These are phyloP conservation scores for Rhizopus sp. DNA, from an alignment of 371 early-diverging fungal genomes.

Conservation along the genomic window DNA sequence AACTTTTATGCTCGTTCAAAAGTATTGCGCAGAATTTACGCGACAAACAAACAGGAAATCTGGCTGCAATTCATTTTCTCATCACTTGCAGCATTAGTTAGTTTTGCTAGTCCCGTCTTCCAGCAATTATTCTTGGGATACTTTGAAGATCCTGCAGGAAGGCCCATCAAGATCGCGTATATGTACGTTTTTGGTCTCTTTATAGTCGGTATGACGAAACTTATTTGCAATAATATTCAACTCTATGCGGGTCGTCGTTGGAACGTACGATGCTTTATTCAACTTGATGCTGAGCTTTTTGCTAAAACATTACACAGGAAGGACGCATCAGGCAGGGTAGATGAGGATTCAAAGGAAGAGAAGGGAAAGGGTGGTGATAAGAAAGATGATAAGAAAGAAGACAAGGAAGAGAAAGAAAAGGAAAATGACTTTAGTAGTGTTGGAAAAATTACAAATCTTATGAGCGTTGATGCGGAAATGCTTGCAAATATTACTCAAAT, in stretches of 20 bases:
- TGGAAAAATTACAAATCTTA: slow-evolving; percentile 83
- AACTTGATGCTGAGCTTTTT: slow-evolving; percentile 55
- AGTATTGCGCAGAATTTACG: slow-evolving; percentile 28
- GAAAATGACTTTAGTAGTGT: slow-evolving; percentile 26
- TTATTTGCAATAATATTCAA: slow-evolving; percentile 43
- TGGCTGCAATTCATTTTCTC: slow-evolving; percentile 41
- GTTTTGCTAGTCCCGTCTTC: slow-evolving; percentile 45
- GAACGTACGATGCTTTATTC: slow-evolving; percentile 45
- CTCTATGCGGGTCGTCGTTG: slow-evolving; percentile 52
- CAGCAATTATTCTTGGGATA: slow-evolving; percentile 46
- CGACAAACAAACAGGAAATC: slow-evolving; percentile 26
- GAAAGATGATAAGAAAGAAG: slow-evolving; percentile 12
- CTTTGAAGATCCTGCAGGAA: slow-evolving; percentile 28
- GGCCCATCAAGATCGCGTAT: slow-evolving; percentile 41
- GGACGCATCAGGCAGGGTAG: slow-evolving; percentile 50
- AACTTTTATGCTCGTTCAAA: slow-evolving; percentile 2
- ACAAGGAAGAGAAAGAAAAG: slow-evolving; percentile 17
- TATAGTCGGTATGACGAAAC: slow-evolving; percentile 35
- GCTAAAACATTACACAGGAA: slow-evolving; percentile 52
- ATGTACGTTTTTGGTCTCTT: slow-evolving; percentile 52
- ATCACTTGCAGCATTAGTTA: slow-evolving; percentile 29
- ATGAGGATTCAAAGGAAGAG: slow-evolving; percentile 10
- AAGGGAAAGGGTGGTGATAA: slow-evolving; percentile 9
- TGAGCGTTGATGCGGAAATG: slow-evolving; percentile 76
- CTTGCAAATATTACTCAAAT: slow-evolving; percentile 44